Evolutionary conservation across 768 basidiomycete species (phyloP).

Genomic region (Collybia sp.): DNA sequence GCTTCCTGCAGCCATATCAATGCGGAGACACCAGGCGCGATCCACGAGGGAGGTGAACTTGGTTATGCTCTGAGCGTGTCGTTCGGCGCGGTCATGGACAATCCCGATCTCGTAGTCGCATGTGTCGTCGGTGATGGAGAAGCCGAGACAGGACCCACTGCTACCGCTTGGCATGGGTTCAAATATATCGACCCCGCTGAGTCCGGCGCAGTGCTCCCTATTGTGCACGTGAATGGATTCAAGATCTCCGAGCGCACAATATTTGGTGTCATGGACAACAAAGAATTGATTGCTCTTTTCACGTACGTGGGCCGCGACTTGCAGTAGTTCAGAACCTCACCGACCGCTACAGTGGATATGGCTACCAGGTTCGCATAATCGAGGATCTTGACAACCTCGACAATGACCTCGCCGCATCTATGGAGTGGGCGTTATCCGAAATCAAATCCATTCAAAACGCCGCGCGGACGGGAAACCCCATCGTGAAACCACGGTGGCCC

Average conservation of each 20-base stretch:
- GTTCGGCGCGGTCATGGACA: constrained; percentile 90
- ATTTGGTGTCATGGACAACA: constrained; percentile 87
- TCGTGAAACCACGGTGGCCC: constrained; percentile 90
- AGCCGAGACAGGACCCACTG: constrained; percentile 77
- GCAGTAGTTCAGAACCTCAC: constrained; percentile 4
- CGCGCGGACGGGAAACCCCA: constrained; percentile 70
- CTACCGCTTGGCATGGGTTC: constrained; percentile 78
- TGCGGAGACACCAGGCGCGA: constrained; percentile 82
- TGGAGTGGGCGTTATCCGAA: constrained; percentile 77
- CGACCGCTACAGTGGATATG: constrained; percentile 53
- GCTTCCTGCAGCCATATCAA: constrained; percentile 59
- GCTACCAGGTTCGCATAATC: constrained; percentile 87
- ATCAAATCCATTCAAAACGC: constrained; percentile 76
- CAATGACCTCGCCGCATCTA: constrained; percentile 71
- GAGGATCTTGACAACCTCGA: constrained; percentile 65
- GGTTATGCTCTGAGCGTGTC: constrained; percentile 85
- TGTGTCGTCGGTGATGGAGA: constrained; percentile 90
- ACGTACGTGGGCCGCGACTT: constrained; percentile 38
- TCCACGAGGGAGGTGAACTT: constrained; percentile 90
- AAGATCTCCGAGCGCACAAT: constrained; percentile 91
- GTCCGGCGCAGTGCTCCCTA: constrained; percentile 88
- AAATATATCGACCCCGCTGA: constrained; percentile 91
- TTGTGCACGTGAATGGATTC: constrained; percentile 85
- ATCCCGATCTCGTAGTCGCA: constrained; percentile 76
- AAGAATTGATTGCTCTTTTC: constrained; percentile 73